Evolutionary conservation across 495 filamentous ascomycete genomes (phyloP), one percentile per base, ranked within the genome.

Genomic region (Delitschia confertaspora): DNA sequence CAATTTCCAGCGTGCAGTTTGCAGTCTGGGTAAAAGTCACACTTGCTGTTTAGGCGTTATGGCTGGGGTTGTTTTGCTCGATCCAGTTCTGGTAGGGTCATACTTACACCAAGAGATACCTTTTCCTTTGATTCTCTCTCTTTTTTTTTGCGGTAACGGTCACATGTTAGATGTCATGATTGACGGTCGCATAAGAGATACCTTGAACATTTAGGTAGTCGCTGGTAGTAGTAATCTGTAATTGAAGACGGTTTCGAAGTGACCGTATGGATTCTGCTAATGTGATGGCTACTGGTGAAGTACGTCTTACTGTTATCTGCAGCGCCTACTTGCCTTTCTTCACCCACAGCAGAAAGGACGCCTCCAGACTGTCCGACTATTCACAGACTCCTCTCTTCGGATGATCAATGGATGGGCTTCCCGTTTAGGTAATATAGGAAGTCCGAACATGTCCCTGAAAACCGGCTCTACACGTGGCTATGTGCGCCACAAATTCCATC

Each of bases 171-270:
- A 10, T n/a, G 18, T n/a, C 24, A 38, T 27, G 38, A 14, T 7
- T 30, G 24, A 42, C 14, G 38, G 22, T 24, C n/a, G n/a, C 25
- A 42, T 21, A 27, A 42, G 5, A 16, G 17, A 31, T 27, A 7
- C 30, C 4, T 30, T 42, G 18, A 8, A 11, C n/a, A 25, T 20
- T 23, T 19, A 42, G 24, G 4, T 44, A 44, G 29, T 34, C 29
- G n/a, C n/a, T n/a, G 13, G 25, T 46, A 46, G 43, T 47, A 13
- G 26, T 47, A 47, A 47, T 47, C 24, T 39, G 26, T 46, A 39
- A 47, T 39, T 19, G 11, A 2, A 30, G 16, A 25, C n/a, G 26
- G 11, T 14, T 3, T 18, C 6, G 17, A 14, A 36, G 33, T 11
- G 17, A 9, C 11, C 17, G 13, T 13, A 19, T 20, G 11, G 33